Evolutionary conservation across 1,139 yeast genomes (phyloP), one percentile per base, ranked within the genome.

Genomic region (Magnusiomyces sp.): DNA sequence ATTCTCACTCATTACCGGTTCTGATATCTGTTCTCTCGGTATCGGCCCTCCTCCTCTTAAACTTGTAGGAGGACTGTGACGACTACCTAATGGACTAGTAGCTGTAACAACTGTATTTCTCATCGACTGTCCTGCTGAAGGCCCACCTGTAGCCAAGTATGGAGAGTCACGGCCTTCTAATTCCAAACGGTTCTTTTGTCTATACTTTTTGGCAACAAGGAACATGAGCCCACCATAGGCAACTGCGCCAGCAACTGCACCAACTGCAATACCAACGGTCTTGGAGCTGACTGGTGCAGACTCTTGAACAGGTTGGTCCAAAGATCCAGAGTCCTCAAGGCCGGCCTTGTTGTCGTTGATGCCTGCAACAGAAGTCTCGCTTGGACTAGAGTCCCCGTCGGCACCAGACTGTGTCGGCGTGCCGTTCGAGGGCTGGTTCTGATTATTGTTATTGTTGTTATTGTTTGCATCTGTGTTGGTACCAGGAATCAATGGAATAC

Each of bases 1-100:
- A 58, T 69, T 69, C 51, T 68, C 71, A 51, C 71, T 63, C 62
- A 65, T 64, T 14, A 69, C 69, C 11, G 72, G 72, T 48, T 61
- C 65, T 42, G 71, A 67, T 47, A 69, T 69, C 43, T 60, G 64
- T 32, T 45, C 57, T 48, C 40, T 49, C 29, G 32, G 58, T 45
- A 17, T 53, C 45, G 37, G 55, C 32, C 43, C 57, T 49, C n/a
- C n/a, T n/a, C 33, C 49, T 6, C 44, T 13, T 11, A 17, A 38
- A 14, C 40, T 38, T 9, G 27, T 27, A 17, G 14, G 40, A 14
- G 27, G 16, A 7, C 19, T 20, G 34, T 31, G 13, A 13, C 34
- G 11, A 5, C 40, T 27, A 17, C 40, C 19, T 5, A 17, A 38
- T 10, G 20, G 40, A 17, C 23, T 14, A 6, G 14, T 10, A n/a